These are phyloP conservation scores for Camelina neglecta DNA, from an alignment of 345 rosid species.

Conservation along the genomic window DNA sequence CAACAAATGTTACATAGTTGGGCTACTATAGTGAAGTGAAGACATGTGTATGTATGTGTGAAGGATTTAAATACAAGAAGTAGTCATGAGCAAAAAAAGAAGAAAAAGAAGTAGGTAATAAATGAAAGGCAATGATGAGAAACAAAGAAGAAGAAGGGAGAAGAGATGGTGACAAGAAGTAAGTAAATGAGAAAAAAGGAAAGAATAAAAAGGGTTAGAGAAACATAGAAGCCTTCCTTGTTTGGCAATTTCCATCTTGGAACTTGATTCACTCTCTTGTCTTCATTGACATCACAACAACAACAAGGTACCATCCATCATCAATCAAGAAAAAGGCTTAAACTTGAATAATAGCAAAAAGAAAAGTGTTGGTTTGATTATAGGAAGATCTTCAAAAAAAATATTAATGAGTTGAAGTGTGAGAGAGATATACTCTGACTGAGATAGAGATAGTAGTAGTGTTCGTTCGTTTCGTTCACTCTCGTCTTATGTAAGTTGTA, in stretches of 20 bases:
- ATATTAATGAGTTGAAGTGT: constrained; percentile 24
- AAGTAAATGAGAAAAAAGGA: constrained; percentile 39
- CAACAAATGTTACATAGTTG: neutral
- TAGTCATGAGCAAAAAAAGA: neutral
- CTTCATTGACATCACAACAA: constrained; percentile 32
- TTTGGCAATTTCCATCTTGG: constrained; percentile 36
- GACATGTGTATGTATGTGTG: neutral
- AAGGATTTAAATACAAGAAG: neutral
- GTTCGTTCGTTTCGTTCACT: neutral
- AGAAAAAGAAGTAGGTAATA: no score
- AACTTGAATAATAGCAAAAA: neutral
- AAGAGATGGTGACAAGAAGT: constrained; percentile 20
- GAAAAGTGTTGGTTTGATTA: neutral
- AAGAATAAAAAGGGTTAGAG: constrained; percentile 27
- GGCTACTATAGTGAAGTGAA: neutral
- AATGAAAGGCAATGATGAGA: constrained; percentile 25
- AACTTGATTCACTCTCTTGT: constrained; percentile 35
- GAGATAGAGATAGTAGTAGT: neutral
- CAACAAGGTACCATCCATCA: constrained; percentile 31
- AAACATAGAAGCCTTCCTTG: constrained; percentile 37
- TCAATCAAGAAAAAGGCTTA: neutral
- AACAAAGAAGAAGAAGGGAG: neutral
- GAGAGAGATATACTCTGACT: no score
- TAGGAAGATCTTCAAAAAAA: neutral
- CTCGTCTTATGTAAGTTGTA: constrained; percentile 12